These are phyloP conservation scores for Amanita exitialis DNA, from an alignment of 768 basidiomycete genomes.

Conservation along the genomic window DNA sequence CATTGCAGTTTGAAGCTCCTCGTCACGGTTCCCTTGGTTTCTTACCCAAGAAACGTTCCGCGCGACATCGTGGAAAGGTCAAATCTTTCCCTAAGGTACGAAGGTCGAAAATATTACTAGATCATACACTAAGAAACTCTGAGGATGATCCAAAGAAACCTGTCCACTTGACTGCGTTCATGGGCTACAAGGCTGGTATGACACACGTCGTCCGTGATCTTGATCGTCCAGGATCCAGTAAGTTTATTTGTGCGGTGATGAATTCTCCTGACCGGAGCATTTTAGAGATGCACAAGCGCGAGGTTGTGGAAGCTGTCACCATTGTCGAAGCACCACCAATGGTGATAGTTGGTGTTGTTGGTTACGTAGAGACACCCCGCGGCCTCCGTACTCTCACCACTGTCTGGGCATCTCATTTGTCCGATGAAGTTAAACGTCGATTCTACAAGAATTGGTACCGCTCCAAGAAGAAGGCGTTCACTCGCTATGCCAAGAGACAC, in stretches of 20 bases:
- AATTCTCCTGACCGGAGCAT: not conserved
- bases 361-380: slow-evolving; percentile 99
- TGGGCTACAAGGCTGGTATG: slow-evolving; percentile 99
- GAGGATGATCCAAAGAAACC: slow-evolving; percentile 99
- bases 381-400: slow-evolving; percentile 98
- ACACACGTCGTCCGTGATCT: slow-evolving; percentile 98
- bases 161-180: slow-evolving; percentile 93
- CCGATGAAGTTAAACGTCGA: slow-evolving; percentile 95
- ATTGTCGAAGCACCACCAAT: slow-evolving; percentile 95
- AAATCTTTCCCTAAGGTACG: slow-evolving; percentile 98
- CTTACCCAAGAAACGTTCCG: slow-evolving; percentile 92
- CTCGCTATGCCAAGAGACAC: slow-evolving; percentile 99
- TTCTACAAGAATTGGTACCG: slow-evolving; percentile 99
- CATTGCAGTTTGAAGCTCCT: slow-evolving; percentile 86
- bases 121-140: slow-evolving; percentile 2
- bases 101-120: slow-evolving; percentile 7
- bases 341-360: slow-evolving; percentile 95
- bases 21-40: slow-evolving; percentile 97
- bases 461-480: slow-evolving; percentile 99
- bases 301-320: slow-evolving; percentile 96
- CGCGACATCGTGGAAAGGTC: slow-evolving; percentile 97
- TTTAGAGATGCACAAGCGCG: slow-evolving; percentile 99
- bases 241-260: slow-evolving; percentile 23
- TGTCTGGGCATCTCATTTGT: slow-evolving; percentile 96
- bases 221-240: slow-evolving; percentile 98